Base-by-base conservation (phyloP, 2,329 filamentous ascomycete genomes). In the Stemphylium vesicarium region DNA sequence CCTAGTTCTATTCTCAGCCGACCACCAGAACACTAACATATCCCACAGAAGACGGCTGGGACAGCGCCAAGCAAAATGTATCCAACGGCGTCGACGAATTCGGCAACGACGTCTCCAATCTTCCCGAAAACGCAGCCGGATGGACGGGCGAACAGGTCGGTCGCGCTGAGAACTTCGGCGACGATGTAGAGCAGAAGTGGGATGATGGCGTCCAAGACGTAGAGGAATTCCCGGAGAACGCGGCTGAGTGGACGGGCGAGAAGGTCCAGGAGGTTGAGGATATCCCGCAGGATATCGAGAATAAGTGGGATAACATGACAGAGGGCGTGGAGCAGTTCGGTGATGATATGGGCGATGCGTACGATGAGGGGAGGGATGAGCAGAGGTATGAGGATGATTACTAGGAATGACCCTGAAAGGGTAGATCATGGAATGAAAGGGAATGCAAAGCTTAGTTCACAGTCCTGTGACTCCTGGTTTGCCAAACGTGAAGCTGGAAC, bases 211-310 rank as follows among this genome's bases (percentile, higher is more conserved):
- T 67, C 15, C 26, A 67, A n/a, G 43, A 66, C 5, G 59, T 69
- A 2, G 65, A 69, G n/a, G 43, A 69, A 13, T 66, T 69, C 45
- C 65, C 65, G 0, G 65, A 67, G 16, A 52, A 69, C 18, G 64
- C 65, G 4, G 65, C 65, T 1, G 45, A 47, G 1, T 69, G 65
- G 65, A 62, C 61, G 0, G 65, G 65, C 9, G 57, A 66, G 39
- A 65, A 69, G 39, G 65, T 69, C 12, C 65, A 68, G 33, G 64
- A 41, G 7, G 53, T 69, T 0, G 65, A 69, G 39, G 64, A 69
- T 32, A 62, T 68, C 11, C 63, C 64, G 4, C 50, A 68, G n/a
- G 57, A 64, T 29, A 60, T 68, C 10, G 64, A 63, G 39, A 61
- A 66, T 16, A 61, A 56, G 48, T 69, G 64, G 64, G 65, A 69